Base-by-base conservation (phyloP, 2,329 filamentous ascomycete genomes). In the Monosporascus cannonballus region DNA sequence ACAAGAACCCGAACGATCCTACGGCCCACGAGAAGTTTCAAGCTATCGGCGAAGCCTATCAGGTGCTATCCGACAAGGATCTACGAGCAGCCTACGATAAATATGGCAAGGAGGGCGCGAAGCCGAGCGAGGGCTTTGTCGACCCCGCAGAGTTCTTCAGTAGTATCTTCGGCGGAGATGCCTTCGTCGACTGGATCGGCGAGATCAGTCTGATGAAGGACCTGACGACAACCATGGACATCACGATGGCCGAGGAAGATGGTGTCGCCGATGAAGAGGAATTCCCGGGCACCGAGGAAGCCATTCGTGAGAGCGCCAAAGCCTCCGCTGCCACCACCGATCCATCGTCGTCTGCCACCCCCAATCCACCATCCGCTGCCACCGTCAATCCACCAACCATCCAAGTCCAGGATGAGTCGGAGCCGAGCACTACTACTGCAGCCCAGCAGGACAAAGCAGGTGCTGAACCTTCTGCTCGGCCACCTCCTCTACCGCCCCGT, bases 151-250 rank as follows among this genome's bases (percentile, higher is more conserved):
- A 99, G 73, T 99, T 99, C 80, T 99, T 99, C 75, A 89, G 89
- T 65, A 95, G 92, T 77, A 99, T 99, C 63, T 99, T 99, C 67
- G 94, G 94, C 62, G 94, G 94, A 55, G 93, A 96, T 64, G 91
- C 93, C 14, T 99, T 99, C 66, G 79, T 87, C 56, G 93, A 99
- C 76, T 90, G 94, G 79, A 97, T 99, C 66, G 94, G 94, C 61
- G 94, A 99, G 78, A 96, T 99, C 62, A 94, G 90, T 49, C 83
- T 99, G 53, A 96, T 99, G 89, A 97, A 96, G 76, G 94, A 99
- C 67, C 80, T 99, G 51, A 97, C 93, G 18, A 90, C 91, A 65
- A 96, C 92, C 45, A 97, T 99, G 93, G 94, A 99, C 65, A 97
- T 99, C 61, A 92, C 90, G 20, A 93, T 91, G 85, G 79, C 89